Conservation (phyloP, 768 basidiomycete genomes). For the Myochromella boudieri region DNA sequence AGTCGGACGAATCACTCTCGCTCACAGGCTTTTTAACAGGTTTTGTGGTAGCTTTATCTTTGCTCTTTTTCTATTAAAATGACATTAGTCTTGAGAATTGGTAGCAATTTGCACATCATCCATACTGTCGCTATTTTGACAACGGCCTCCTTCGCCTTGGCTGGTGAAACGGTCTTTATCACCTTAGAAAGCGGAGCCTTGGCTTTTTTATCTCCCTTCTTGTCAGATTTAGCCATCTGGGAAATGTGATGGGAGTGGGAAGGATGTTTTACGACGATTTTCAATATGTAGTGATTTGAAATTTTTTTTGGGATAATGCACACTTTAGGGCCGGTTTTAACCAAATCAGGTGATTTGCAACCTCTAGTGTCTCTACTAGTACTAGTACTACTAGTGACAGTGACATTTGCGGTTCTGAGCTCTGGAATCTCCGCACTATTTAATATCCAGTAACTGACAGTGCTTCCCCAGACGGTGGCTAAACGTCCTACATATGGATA, state of each 20-base stretch:
- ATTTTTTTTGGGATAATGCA: slow-evolving; percentile 22
- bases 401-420: background rate
- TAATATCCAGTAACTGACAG: background rate
- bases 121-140: slow-evolving; percentile 37
- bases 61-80: slow-evolving; percentile 24
- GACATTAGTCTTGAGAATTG: slow-evolving; percentile 6
- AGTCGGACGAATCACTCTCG: slow-evolving; percentile 28
- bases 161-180: slow-evolving; percentile 31
- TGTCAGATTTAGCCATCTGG: slow-evolving; percentile 48
- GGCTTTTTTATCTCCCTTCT: slow-evolving; percentile 43
- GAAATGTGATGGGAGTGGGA: slow-evolving; percentile 18
- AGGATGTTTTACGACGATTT: slow-evolving; percentile 15
- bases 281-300: slow-evolving; percentile 20
- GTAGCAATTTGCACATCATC: background rate
- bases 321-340: slow-evolving; percentile 36
- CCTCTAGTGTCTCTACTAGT: slow-evolving; percentile 1
- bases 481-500: slow-evolving; percentile 29
- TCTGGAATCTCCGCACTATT: background rate
- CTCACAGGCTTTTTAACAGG: slow-evolving; percentile 29
- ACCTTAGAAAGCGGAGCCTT: slow-evolving; percentile 30
- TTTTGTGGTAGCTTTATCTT: slow-evolving; percentile 22
- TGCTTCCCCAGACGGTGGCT: too few species aligned
- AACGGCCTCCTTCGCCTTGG: slow-evolving; percentile 42
- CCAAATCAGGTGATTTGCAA: slow-evolving; percentile 11
- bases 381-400: too few species aligned